Conservation (phyloP, 1,284 basidiomycete species). For the Mycena citricolor region DNA sequence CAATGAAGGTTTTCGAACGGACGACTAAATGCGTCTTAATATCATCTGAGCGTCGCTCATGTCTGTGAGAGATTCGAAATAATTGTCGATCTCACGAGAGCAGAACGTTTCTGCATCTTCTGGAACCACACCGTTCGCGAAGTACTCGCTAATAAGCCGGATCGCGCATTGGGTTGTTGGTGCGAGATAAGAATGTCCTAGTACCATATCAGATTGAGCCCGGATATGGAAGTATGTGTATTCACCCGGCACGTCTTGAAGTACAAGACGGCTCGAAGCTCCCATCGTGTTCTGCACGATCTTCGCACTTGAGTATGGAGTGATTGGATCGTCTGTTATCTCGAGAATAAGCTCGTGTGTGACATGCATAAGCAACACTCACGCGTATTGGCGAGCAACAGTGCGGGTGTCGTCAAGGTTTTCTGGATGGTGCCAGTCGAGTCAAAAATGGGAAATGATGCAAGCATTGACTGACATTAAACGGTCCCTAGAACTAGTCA, state of each 20-base stretch:
- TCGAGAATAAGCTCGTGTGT: too few relatives aligned
- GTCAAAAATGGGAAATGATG: neutral
- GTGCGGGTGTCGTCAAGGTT: conserved; percentile 17
- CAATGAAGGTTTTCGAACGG: too few relatives aligned
- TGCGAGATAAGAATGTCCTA: conserved; percentile 21
- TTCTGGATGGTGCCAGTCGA: conserved; percentile 8
- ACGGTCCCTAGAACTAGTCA: too few relatives aligned
- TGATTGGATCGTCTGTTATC: conserved; percentile 20
- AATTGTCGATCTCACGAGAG: conserved; percentile 16
- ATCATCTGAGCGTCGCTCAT: too few relatives aligned
- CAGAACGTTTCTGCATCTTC: conserved; percentile 14
- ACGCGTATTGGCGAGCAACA: conserved; percentile 18
- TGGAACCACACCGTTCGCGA: conserved; percentile 12
- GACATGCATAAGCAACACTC: too few relatives aligned
- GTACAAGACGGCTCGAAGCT: conserved; percentile 13
- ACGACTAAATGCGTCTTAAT: too few relatives aligned
- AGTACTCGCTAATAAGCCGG: conserved; percentile 11
- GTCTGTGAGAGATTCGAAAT: too few relatives aligned
- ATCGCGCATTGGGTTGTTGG: conserved; percentile 13
- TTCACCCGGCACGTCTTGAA: conserved; percentile 15
- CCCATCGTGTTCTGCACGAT: conserved; percentile 16
- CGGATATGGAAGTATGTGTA: neutral
- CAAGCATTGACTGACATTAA: conserved; percentile 14
- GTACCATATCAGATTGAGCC: neutral
- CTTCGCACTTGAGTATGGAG: conserved; percentile 11